These are phyloP conservation scores for Lepidium sativum DNA, from an alignment of 345 rosid species.

Conservation along the genomic window DNA sequence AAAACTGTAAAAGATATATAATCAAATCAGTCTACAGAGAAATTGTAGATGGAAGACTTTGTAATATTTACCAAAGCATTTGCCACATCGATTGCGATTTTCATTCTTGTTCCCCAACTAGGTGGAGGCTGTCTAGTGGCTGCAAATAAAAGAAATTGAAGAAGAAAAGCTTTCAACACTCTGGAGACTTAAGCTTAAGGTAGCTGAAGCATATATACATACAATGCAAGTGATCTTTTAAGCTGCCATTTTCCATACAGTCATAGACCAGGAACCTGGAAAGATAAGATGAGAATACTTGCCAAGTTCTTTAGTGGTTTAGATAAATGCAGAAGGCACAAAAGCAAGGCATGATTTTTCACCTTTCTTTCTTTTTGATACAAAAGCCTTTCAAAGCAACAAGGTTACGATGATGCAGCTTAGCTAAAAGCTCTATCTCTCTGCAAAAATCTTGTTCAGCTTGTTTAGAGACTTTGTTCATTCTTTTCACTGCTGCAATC, in stretches of 20 bases:
- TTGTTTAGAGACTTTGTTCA: slow-evolving; percentile 66
- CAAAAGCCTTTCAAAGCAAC: slow-evolving; percentile 88
- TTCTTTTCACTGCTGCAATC: slow-evolving; percentile 59
- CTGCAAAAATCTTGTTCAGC: slow-evolving; percentile 69
- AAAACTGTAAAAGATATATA: slow-evolving; percentile 17
- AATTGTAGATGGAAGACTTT: slow-evolving; percentile 1
- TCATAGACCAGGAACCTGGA: slow-evolving; percentile 83
- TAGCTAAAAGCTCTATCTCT: slow-evolving; percentile 91
- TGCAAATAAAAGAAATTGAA: slow-evolving; percentile 34
- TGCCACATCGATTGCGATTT: slow-evolving; percentile 96
- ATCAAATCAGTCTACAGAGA: slow-evolving; percentile 8
- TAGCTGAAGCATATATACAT: slow-evolving; percentile 33
- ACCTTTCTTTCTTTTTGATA: slow-evolving; percentile 67
- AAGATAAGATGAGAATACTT: background rate
- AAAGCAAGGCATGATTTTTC: slow-evolving; percentile 7
- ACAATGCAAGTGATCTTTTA: slow-evolving; percentile 84
- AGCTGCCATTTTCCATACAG: slow-evolving; percentile 81
- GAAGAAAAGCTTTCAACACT: slow-evolving; percentile 21
- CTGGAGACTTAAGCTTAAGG: slow-evolving; percentile 14
- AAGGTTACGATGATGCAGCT: slow-evolving; percentile 92
- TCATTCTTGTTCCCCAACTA: slow-evolving; percentile 97
- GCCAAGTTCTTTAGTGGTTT: background rate
- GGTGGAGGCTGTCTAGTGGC: slow-evolving; percentile 48
- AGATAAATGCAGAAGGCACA: background rate
- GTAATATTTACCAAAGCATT: slow-evolving; percentile 70